Evolutionary conservation across 2,329 filamentous ascomycete species (phyloP).

Genomic region (Diaporthe sp.): DNA sequence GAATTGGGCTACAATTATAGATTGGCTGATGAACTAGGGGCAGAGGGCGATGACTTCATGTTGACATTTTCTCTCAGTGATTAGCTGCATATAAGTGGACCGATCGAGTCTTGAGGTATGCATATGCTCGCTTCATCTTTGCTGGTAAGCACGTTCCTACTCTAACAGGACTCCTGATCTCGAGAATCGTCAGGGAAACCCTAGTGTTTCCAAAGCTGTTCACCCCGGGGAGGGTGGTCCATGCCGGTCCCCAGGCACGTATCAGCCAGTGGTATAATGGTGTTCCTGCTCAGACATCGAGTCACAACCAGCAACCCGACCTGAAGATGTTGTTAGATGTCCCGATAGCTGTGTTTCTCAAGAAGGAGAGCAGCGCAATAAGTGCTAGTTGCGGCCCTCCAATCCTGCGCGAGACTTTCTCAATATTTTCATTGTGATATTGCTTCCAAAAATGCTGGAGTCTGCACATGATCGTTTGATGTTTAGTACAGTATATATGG

Average conservation of each 20-base stretch:
- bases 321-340: no score
- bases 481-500: slow-evolving; percentile 18
- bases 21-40: background rate
- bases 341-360: background rate
- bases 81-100: background rate
- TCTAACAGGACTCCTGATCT: background rate
- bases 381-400: background rate
- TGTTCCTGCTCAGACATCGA: background rate
- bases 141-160: background rate
- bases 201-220: background rate
- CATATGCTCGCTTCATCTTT: background rate
- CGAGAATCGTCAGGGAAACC: background rate
- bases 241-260: background rate
- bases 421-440: background rate
- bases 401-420: background rate
- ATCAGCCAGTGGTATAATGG: background rate
- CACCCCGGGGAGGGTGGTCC: no score
- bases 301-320: background rate
- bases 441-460: background rate
- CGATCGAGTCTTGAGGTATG: background rate
- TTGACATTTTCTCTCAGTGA: background rate
- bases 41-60: background rate
- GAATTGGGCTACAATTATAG: background rate
- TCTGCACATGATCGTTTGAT: background rate
- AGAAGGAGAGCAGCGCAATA: background rate